Evolutionary conservation across 495 filamentous ascomycete species (phyloP), one percentile per base, ranked within the genome.

Genomic region (Penicillium bialowiezense): DNA sequence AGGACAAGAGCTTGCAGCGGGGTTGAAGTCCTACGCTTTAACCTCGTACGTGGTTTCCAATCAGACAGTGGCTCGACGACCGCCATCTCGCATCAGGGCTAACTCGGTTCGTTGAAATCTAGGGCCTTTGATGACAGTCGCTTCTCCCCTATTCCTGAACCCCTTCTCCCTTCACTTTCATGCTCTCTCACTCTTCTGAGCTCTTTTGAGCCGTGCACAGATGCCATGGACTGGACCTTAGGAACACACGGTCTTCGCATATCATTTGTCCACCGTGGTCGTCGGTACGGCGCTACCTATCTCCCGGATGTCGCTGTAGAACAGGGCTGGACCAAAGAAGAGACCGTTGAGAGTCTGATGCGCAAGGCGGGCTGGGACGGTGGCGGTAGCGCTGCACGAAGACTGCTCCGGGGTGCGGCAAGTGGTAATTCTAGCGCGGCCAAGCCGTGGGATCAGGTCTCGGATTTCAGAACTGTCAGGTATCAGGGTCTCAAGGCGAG

Each of bases 251-350:
- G 93, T 10, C 62, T 98, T 9, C 82, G 85, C 19, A 88, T 93
- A 41, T 82, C 76, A 39, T 91, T 93, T 63, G 70, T 72, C 62
- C 68, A 90, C 41, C 79, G 82, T 58, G 81, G 84, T 28, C 46
- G 81, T 63, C 64, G 83, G 63, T 65, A 79, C 68, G 59, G 74
- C 8, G 82, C 89, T 8, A 97, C 92, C 0, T 98, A 98, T 59
- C 77, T 98, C 13, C 93, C 93, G 0, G 90, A 97, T 63, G 92
- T 97, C 9, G 82, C 92, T 2, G 73, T 78, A 3, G 93, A 98
- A 73, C 93, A 98, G 65, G 90, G 88, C 17, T 98, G 93, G 93
- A 89, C 83, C 12, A 95, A 93, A 67, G 91, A 96, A 68, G 89
- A 97, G 75, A 89, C 91, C 2, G 58, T 97, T 18, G 77, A 88